A percentile compares a stretch with the other conserved stretches of the same genome.
phyloP scores from a whole-genome alignment of 768 basidiomycete genomes.

The Pisolithus orientalis region DNA sequence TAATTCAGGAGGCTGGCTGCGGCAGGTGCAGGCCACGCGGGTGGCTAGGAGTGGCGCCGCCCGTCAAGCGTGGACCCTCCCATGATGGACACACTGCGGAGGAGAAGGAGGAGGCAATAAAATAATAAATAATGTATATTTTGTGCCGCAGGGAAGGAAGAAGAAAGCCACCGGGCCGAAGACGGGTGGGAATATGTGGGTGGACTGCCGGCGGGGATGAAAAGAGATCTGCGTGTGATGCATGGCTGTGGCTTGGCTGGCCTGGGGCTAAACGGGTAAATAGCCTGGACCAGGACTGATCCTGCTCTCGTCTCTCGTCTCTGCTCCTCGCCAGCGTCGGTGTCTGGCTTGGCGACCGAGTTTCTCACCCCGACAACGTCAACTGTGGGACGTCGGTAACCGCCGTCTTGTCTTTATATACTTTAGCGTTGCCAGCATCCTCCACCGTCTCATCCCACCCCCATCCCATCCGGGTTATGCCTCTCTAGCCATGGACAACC shows the following conservation, averaged over 20 bases:
- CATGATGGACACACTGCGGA: not conserved
- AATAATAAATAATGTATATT: not conserved
- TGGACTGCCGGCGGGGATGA: conserved; percentile 18
- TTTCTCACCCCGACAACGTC: no score
- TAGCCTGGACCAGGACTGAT: not conserved
- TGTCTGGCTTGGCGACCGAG: no score
- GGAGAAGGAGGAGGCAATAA: not conserved
- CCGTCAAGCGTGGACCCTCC: no score
- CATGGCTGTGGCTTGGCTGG: conserved; percentile 8
- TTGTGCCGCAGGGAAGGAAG: conserved; percentile 12
- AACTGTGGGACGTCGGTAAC: no score
- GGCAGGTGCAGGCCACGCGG: no score
- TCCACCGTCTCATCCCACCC: conserved; percentile 13
- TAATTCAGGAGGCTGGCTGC: no score
- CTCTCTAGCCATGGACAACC: conserved; percentile 31
- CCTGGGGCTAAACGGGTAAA: no score
- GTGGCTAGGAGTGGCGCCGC: no score
- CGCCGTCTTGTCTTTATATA: no score
- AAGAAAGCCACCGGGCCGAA: conserved; percentile 30
- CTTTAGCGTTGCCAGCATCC: no score
- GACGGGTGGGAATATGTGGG: conserved; percentile 18
- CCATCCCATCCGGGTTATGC: not conserved
- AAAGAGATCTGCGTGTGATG: conserved; percentile 19
- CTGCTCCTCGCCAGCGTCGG: conserved; percentile 11
- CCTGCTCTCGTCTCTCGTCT: not conserved